phyloP scores from a whole-genome alignment of 805 yeast genomes.

The Wickerhamiella australiensis region DNA sequence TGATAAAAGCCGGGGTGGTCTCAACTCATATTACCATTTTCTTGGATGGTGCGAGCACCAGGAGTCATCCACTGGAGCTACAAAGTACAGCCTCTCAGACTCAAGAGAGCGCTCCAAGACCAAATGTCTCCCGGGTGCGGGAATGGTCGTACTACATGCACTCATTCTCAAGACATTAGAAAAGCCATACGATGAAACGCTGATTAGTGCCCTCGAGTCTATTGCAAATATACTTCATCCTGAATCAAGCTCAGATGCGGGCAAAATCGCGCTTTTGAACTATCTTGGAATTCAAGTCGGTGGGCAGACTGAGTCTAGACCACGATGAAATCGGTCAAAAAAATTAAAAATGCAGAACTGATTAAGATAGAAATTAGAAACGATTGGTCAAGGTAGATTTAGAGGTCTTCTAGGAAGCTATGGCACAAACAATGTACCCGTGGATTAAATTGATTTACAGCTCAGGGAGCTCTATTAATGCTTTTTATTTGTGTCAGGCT shows the following conservation, averaged over 20 bases:
- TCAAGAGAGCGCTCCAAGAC: neutral
- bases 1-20: neutral
- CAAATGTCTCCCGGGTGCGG: neutral
- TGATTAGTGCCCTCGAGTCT: neutral
- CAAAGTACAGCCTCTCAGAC: neutral
- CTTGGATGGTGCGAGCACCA: constrained; percentile 1
- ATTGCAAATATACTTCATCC: neutral
- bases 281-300: neutral
- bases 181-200: neutral
- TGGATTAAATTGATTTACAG: too few species aligned
- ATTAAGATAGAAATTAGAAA: too few species aligned
- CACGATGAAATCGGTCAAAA: too few species aligned
- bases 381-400: too few species aligned
- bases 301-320: too few species aligned
- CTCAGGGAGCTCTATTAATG: too few species aligned
- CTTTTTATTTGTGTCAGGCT: too few species aligned
- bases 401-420: too few species aligned
- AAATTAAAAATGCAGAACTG: too few species aligned
- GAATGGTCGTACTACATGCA: neutral
- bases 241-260: neutral
- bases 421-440: too few species aligned
- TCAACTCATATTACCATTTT: constrained; percentile 3
- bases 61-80: neutral
- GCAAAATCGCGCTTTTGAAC: neutral
- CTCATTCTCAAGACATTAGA: neutral